A percentile compares a stretch with the other conserved stretches of the same genome.
Evolutionary conservation across 345 rosid species (phyloP).

Genomic region (Rubroshorea leprosula): DNA sequence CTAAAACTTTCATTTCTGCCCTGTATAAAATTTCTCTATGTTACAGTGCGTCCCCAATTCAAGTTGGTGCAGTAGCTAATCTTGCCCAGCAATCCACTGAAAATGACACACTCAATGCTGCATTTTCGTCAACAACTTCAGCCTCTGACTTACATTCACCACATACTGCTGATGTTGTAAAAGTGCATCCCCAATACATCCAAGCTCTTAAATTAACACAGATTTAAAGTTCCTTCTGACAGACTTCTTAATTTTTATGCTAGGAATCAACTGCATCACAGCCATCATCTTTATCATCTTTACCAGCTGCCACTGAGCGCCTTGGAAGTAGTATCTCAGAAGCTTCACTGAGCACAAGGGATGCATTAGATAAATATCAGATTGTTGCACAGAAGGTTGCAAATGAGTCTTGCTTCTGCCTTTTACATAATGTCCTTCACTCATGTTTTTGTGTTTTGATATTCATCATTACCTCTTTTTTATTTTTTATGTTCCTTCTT

Average conservation of each 20-base stretch:
- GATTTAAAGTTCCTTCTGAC: conserved; percentile 9
- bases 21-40: conserved; percentile 10
- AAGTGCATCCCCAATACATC: conserved; percentile 40
- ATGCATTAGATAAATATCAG: conserved; percentile 87
- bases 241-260: conserved; percentile 8
- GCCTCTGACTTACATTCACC: conserved; percentile 43
- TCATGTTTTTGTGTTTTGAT: neutral
- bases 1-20: neutral
- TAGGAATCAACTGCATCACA: conserved; percentile 54
- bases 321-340: conserved; percentile 50
- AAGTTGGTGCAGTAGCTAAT: conserved; percentile 45
- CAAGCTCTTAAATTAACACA: conserved; percentile 10
- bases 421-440: too few relatives aligned
- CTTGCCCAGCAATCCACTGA: conserved; percentile 41
- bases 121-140: conserved; percentile 41
- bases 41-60: conserved; percentile 51
- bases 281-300: conserved; percentile 41
- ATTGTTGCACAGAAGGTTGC: conserved; percentile 78
- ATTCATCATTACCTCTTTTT: neutral
- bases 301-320: conserved; percentile 53
- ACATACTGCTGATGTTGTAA: conserved; percentile 42
- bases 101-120: conserved; percentile 33
- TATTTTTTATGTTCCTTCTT: too few relatives aligned
- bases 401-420: neutral
- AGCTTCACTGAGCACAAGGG: conserved; percentile 74